A percentile compares a stretch with the other conserved stretches of the same genome.
phyloP scores from a whole-genome alignment of 805 yeast species.

The Cyberlindnera maclurae region DNA sequence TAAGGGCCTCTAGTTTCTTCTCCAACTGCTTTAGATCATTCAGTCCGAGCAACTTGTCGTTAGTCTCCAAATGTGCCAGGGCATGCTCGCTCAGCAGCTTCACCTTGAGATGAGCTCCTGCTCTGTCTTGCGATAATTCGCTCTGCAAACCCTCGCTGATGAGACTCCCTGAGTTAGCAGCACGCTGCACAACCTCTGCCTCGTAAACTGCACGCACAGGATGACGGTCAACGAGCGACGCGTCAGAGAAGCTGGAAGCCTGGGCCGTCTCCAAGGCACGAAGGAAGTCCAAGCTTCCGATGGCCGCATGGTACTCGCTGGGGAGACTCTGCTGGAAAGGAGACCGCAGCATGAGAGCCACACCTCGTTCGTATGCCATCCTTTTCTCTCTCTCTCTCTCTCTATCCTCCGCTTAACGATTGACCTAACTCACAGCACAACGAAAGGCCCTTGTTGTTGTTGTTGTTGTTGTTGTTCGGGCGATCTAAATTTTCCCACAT shows the following conservation, averaged over 20 bases:
- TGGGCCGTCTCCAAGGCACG: constrained; percentile 6
- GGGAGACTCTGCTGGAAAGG: constrained; percentile 19
- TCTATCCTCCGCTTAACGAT: no score
- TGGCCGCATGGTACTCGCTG: constrained; percentile 2
- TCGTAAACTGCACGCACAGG: constrained; percentile 2
- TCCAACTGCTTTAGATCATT: constrained; percentile 9
- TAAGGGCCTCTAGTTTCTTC: constrained; percentile 5
- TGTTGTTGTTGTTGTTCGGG: neutral
- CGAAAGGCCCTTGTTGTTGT: no score
- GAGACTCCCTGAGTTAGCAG: neutral
- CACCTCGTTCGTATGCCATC: neutral
- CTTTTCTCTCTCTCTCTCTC: no score
- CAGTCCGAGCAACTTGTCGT: constrained; percentile 8
- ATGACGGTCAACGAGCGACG: constrained; percentile 3
- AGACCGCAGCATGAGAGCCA: constrained; percentile 10
- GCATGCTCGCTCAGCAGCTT: constrained; percentile 19
- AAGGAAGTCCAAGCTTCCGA: constrained; percentile 2
- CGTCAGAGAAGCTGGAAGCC: constrained; percentile 10
- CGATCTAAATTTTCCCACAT: neutral
- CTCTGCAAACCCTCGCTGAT: constrained; percentile 10
- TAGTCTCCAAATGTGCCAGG: constrained; percentile 8
- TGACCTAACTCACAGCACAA: no score
- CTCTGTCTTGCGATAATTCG: constrained; percentile 10
- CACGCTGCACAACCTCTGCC: constrained; percentile 3
- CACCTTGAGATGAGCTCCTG: constrained; percentile 13